These are phyloP conservation scores for Capsicum chinense DNA, from an alignment of 257 asterid genomes.

Conservation along the genomic window DNA sequence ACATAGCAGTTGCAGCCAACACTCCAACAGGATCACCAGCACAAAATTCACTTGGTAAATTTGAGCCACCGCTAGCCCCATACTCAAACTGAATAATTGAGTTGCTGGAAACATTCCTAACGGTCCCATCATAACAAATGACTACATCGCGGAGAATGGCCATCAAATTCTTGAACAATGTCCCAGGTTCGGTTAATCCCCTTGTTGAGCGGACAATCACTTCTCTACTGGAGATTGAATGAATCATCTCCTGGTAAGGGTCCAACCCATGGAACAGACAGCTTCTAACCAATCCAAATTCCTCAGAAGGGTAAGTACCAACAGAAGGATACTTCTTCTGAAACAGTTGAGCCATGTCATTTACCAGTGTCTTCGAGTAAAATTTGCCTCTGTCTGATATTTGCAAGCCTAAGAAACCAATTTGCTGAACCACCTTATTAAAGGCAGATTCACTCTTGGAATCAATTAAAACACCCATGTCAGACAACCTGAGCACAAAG, in stretches of 20 bases:
- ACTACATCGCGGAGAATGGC: slow-evolving; percentile 95
- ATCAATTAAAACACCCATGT: slow-evolving; percentile 72
- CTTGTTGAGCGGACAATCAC: slow-evolving; percentile 92
- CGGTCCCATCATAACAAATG: slow-evolving; percentile 85
- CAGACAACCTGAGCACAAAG: slow-evolving; percentile 65
- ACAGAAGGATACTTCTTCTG: slow-evolving; percentile 68
- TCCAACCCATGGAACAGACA: slow-evolving; percentile 87
- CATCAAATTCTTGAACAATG: slow-evolving; percentile 88
- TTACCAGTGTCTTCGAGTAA: slow-evolving; percentile 68
- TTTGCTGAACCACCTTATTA: slow-evolving; percentile 89
- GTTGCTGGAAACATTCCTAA: slow-evolving; percentile 82
- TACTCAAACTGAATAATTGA: slow-evolving; percentile 86
- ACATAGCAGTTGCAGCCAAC: slow-evolving; percentile 98
- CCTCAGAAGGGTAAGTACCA: slow-evolving; percentile 62
- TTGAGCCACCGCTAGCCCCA: slow-evolving; percentile 60
- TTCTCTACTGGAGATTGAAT: slow-evolving; percentile 92
- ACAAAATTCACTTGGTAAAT: slow-evolving; percentile 66
- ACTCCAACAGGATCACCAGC: slow-evolving; percentile 99
- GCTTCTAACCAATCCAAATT: slow-evolving; percentile 75
- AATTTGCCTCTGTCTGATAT: slow-evolving; percentile 72
- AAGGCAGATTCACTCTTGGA: slow-evolving; percentile 93
- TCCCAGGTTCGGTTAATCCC: slow-evolving; percentile 96
- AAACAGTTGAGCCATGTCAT: slow-evolving; percentile 70
- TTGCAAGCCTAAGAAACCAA: slow-evolving; percentile 86
- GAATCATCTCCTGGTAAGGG: slow-evolving; percentile 93